phyloP scores from a whole-genome alignment of 768 basidiomycete species.

The Kwoniella pini region DNA sequence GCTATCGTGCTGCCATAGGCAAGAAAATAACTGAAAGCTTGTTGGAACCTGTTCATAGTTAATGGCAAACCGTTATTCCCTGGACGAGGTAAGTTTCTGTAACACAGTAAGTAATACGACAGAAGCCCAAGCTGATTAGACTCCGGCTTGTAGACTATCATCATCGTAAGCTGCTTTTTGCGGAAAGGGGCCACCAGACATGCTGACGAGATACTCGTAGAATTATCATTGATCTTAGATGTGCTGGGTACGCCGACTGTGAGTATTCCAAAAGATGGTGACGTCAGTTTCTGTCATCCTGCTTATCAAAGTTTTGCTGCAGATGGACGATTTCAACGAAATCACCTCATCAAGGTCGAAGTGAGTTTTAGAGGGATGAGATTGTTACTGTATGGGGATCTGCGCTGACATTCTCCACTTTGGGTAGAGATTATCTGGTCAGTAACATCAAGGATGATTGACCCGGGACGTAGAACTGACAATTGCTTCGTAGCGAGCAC shows the following conservation, averaged over 20 bases:
- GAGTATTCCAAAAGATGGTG: neutral
- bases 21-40: too few relatives aligned
- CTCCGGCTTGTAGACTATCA: conserved; percentile 67
- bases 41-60: conserved; percentile 65
- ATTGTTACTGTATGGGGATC: neutral
- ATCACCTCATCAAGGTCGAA: conserved; percentile 73
- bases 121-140: too few relatives aligned
- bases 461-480: neutral
- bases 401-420: neutral
- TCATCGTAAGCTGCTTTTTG: conserved; percentile 59
- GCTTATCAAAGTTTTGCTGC: conserved; percentile 51
- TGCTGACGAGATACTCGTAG: conserved; percentile 13
- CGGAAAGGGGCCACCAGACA: too few relatives aligned
- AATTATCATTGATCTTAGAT: conserved; percentile 87
- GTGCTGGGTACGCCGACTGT: conserved; percentile 69
- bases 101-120: too few relatives aligned
- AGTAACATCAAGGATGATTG: neutral
- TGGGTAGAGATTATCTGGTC: conserved; percentile 69
- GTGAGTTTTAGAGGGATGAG: conserved; percentile 29
- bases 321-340: conserved; percentile 89
- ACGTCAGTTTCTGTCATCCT: neutral
- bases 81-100: conserved; percentile 74
- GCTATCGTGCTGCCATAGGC: too few relatives aligned
- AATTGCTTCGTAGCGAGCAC: conserved; percentile 59
- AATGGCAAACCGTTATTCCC: conserved; percentile 95